Evolutionary conservation across 495 filamentous ascomycete genomes (phyloP).

Genomic region (Aspergillus ostianus): DNA sequence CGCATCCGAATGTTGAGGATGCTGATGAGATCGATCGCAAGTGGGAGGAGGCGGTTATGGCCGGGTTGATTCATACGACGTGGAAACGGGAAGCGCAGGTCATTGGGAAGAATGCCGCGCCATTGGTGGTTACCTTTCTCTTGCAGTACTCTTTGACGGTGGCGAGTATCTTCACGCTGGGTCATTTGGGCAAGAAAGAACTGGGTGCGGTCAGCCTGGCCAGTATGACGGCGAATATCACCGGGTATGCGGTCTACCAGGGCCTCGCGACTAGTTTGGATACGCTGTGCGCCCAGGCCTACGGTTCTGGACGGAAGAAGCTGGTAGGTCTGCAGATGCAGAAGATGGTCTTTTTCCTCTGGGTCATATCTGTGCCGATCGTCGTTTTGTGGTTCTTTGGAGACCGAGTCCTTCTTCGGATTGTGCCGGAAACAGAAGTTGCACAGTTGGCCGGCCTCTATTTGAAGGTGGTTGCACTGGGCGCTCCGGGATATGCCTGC

Average conservation of each 20-base stretch:
- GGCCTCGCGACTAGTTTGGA: constrained; percentile 72
- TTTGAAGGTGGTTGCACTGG: constrained; percentile 62
- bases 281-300: constrained; percentile 74
- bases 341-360: constrained; percentile 66
- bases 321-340: constrained; percentile 72
- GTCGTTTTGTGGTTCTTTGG: constrained; percentile 62
- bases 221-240: constrained; percentile 70
- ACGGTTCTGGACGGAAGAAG: constrained; percentile 66
- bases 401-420: constrained; percentile 55
- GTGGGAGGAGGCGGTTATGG: constrained; percentile 77
- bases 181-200: constrained; percentile 62
- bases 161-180: constrained; percentile 66
- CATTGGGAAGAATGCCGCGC: constrained; percentile 58
- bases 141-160: constrained; percentile 74
- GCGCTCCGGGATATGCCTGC: constrained; percentile 66
- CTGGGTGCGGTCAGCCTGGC: constrained; percentile 65
- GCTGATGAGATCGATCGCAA: constrained; percentile 51
- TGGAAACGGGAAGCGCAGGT: constrained; percentile 80
- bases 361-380: constrained; percentile 63
- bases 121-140: constrained; percentile 68
- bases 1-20: constrained; percentile 31
- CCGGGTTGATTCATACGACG: constrained; percentile 74
- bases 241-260: constrained; percentile 70
- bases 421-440: constrained; percentile 65
- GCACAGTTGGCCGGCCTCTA: constrained; percentile 65